Evolutionary conservation across 2,329 filamentous ascomycete species (phyloP).

Genomic region (Thielaviopsis punctulata): DNA sequence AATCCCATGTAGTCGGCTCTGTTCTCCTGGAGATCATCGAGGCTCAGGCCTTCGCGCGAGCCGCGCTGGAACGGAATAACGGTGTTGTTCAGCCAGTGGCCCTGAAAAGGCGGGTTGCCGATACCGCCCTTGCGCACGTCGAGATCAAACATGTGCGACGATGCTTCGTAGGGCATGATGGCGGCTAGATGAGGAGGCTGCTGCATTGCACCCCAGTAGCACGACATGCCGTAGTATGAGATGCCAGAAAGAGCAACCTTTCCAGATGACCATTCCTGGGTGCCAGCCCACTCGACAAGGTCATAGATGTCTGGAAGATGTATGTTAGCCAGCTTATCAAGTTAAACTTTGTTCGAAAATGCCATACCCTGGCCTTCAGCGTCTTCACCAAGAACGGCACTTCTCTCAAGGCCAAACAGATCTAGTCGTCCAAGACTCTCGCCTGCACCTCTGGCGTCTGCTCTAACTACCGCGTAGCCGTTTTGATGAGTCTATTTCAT

Average conservation of each 20-base stretch:
- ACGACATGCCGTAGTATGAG: slow-evolving; percentile 26
- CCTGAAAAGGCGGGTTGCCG: slow-evolving; percentile 39
- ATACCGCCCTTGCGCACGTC: slow-evolving; percentile 45
- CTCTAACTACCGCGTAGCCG: neutral
- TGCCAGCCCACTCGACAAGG: slow-evolving; percentile 28
- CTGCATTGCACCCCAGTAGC: slow-evolving; percentile 31
- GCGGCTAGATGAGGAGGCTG: slow-evolving; percentile 27
- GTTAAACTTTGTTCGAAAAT: too few relatives aligned
- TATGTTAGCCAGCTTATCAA: neutral
- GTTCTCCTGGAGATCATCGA: slow-evolving; percentile 31
- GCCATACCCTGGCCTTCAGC: neutral
- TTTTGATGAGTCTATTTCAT: neutral
- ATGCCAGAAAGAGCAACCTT: slow-evolving; percentile 31
- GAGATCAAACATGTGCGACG: slow-evolving; percentile 38
- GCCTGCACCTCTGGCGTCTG: neutral
- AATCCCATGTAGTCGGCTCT: slow-evolving; percentile 21
- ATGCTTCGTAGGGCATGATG: slow-evolving; percentile 34
- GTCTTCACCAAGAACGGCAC: neutral
- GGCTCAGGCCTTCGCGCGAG: slow-evolving; percentile 41
- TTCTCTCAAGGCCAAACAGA: neutral
- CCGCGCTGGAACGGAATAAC: slow-evolving; percentile 55
- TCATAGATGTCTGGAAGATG: neutral
- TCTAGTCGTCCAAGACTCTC: neutral
- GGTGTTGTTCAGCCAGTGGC: slow-evolving; percentile 51
- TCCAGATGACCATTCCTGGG: slow-evolving; percentile 28